These are phyloP conservation scores for Zea luxurians DNA, from an alignment of 176 grass and related monocot genomes.

Conservation along the genomic window DNA sequence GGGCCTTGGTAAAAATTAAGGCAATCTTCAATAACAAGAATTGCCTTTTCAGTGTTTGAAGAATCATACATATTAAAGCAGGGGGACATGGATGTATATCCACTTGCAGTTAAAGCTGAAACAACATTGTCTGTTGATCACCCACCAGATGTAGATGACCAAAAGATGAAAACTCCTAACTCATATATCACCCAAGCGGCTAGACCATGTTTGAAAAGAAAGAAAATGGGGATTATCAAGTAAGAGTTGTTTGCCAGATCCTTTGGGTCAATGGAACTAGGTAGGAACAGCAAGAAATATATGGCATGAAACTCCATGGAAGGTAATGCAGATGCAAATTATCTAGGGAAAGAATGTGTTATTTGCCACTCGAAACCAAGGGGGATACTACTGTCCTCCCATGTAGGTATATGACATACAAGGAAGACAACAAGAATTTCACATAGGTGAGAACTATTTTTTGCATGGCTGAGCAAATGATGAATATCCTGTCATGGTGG, in stretches of 20 bases:
- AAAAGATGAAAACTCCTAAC: conserved; percentile 57
- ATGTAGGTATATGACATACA: conserved; percentile 99
- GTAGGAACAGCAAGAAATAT: conserved; percentile 96
- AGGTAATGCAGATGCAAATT: conserved; percentile 74
- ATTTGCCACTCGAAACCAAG: conserved; percentile 94
- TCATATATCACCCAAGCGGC: conserved; percentile 96
- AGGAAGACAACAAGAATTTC: too few species aligned
- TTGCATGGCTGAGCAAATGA: too few species aligned
- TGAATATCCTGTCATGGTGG: too few species aligned
- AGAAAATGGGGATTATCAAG: conserved; percentile 70
- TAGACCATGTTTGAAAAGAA: conserved; percentile 93
- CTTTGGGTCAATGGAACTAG: conserved; percentile 85
- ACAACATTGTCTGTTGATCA: conserved; percentile 52
- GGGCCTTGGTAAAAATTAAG: conserved; percentile 92
- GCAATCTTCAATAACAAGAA: conserved; percentile 85
- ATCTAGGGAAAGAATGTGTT: conserved; percentile 96
- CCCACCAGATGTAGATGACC: conserved; percentile 49
- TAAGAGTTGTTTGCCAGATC: conserved; percentile 86
- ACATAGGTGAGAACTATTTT: too few species aligned
- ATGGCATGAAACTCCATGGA: conserved; percentile 95
- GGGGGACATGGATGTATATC: conserved; percentile 66
- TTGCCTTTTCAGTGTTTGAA: conserved; percentile 73
- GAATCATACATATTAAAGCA: conserved; percentile 68
- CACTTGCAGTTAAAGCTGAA: conserved; percentile 94
- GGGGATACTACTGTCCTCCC: conserved; percentile 96